These are phyloP conservation scores for Hibiscus mutabilis DNA, from an alignment of 345 rosid species.

Conservation along the genomic window DNA sequence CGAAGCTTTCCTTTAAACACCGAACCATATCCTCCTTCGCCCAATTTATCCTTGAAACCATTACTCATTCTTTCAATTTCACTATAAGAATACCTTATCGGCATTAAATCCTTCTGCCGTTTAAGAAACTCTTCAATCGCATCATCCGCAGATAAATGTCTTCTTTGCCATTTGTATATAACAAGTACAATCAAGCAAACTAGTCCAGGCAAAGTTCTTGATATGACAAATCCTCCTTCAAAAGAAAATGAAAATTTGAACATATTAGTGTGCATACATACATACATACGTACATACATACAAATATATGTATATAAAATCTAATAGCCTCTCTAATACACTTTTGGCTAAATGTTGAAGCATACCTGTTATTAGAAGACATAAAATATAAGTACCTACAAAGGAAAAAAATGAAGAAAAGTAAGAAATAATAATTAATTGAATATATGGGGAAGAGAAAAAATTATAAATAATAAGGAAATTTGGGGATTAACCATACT, in stretches of 20 bases:
- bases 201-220: background rate
- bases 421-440: background rate
- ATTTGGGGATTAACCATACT: background rate
- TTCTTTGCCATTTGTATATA: background rate
- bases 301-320: background rate
- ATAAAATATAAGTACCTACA: background rate
- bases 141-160: slow-evolving; percentile 3
- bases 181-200: background rate
- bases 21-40: background rate
- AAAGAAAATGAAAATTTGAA: background rate
- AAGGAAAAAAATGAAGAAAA: background rate
- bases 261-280: background rate
- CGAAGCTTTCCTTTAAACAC: slow-evolving; percentile 3
- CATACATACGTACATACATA: too few species aligned
- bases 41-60: background rate
- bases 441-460: background rate
- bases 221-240: background rate
- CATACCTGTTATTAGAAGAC: background rate
- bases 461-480: background rate
- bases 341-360: background rate
- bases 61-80: slow-evolving; percentile 8
- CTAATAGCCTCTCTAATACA: background rate
- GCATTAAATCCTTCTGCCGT: slow-evolving; percentile 6
- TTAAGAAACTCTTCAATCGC: background rate
- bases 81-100: slow-evolving; percentile 3